Conservation (phyloP, 805 yeast species). For the Ascoidea asiatica region DNA sequence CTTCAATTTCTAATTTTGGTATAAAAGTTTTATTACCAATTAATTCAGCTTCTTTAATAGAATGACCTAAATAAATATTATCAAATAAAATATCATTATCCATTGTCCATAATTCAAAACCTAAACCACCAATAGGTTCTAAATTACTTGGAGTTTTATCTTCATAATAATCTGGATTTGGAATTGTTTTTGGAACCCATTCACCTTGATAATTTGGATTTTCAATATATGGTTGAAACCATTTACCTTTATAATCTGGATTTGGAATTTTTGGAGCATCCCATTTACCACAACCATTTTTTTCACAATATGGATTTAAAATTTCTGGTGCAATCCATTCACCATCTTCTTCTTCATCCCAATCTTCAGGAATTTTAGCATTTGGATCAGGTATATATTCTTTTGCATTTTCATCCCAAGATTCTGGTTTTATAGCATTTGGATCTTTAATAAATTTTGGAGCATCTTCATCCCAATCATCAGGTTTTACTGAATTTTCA, state of each 20-base stretch:
- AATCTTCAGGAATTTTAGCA: slow-evolving; percentile 54
- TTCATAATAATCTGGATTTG: slow-evolving; percentile 59
- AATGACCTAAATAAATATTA: slow-evolving; percentile 77
- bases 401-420: slow-evolving; percentile 62
- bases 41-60: slow-evolving; percentile 69
- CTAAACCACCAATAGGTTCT: slow-evolving; percentile 65
- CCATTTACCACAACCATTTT: slow-evolving; percentile 78
- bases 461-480: slow-evolving; percentile 69
- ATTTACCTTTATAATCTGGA: slow-evolving; percentile 63
- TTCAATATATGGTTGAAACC: slow-evolving; percentile 52
- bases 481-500: slow-evolving; percentile 50
- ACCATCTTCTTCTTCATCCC: slow-evolving; percentile 90
- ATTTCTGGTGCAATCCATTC: slow-evolving; percentile 65
- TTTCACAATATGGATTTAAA: slow-evolving; percentile 59
- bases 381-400: slow-evolving; percentile 53
- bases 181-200: slow-evolving; percentile 55
- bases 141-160: slow-evolving; percentile 45
- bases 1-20: slow-evolving; percentile 40
- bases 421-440: slow-evolving; percentile 50
- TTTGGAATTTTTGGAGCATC: slow-evolving; percentile 50
- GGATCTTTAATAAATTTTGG: slow-evolving; percentile 59
- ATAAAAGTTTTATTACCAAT: slow-evolving; percentile 68
- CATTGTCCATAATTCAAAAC: slow-evolving; percentile 87
- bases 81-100: slow-evolving; percentile 62
- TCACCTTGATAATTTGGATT: slow-evolving; percentile 74